Evolutionary conservation across 2,329 filamentous ascomycete genomes (phyloP), one percentile per base, ranked within the genome.

Genomic region (Aurifilum marmelostoma): DNA sequence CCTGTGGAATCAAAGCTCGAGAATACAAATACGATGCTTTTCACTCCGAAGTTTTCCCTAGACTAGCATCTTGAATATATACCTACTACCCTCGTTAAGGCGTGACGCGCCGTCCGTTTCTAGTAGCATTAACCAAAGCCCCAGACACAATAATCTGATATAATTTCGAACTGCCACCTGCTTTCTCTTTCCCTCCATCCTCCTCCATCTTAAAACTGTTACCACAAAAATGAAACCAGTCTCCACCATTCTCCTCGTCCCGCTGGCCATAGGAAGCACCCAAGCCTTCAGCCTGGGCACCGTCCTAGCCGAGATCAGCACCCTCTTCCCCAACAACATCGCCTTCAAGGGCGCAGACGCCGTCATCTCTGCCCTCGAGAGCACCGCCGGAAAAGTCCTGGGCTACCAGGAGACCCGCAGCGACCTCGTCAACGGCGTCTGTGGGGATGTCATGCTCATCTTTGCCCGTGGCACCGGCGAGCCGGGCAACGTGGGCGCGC

Each of bases 381-480:
- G 61, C 16, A 50, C 47, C 11, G 66, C 67, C 5, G 69, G 67
- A 1, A n/a, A 64, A 12, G 43, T 50, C 27, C 24, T 62, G n/a
- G 69, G 65, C 9, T 66, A 69, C 64, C n/a, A 64, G 37, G 68
- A 65, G 37, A 69, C 69, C 21, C 60, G 62, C 34, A 59, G 64
- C 14, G 69, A 71, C 56, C 61, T 71, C 6, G 56, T 59, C 9
- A 37, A 71, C 6, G 64, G 60, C 37, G 50, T 41, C 24, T 71
- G 71, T 67, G 54, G 72, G 3, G 71, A 73, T 65, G 59, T 76
- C n/a, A 73, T 73, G 47, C 68, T 77, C 24, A 68, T 77, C 29
- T 77, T 75, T 60, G 75, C 75, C 29, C 71, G 76, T n/a, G 76
- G 76, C 9, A 77, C 76, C 2, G 72, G 68, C 12, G 75, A 77